Evolutionary conservation across 768 basidiomycete genomes (phyloP).

Genomic region (Lactarius evosmus): DNA sequence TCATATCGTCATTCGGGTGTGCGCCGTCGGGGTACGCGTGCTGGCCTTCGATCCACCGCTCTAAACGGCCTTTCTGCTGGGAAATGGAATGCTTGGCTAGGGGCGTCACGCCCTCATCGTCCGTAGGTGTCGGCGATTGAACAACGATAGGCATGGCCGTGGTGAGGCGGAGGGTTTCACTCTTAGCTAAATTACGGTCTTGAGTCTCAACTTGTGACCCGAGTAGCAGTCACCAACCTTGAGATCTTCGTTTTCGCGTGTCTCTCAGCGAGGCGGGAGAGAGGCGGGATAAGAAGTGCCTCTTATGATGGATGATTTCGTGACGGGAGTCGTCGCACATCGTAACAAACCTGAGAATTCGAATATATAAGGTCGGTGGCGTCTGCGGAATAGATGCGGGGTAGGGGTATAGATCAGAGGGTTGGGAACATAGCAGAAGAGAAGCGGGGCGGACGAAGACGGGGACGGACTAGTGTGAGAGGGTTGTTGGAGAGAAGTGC

Average conservation of each 20-base stretch:
- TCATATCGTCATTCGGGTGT: conserved; percentile 24
- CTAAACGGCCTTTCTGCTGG: conserved; percentile 41
- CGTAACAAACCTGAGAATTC: conserved; percentile 2
- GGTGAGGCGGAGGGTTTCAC: conserved; percentile 1
- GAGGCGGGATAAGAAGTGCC: conserved; percentile 7
- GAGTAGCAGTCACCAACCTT: conserved; percentile 8
- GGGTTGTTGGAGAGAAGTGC: conserved; percentile 12
- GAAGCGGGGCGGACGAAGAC: background rate
- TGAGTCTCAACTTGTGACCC: background rate
- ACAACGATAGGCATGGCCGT: conserved; percentile 25
- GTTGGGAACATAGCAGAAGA: conserved; percentile 4
- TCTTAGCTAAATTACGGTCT: background rate
- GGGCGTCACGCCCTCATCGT: conserved; percentile 24
- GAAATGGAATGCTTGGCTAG: conserved; percentile 30
- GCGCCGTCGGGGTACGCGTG: conserved; percentile 32
- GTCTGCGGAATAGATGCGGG: background rate
- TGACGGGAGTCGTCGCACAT: conserved; percentile 24
- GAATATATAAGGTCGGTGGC: conserved; percentile 22
- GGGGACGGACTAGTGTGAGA: background rate
- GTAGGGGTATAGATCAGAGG: conserved; percentile 9
- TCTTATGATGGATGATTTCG: conserved; percentile 13
- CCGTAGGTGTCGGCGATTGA: conserved; percentile 25
- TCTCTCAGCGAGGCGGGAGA: conserved; percentile 5
- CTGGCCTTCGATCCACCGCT: conserved; percentile 46
- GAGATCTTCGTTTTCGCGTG: conserved; percentile 2